Base-by-base conservation (phyloP, 495 filamentous ascomycete genomes). In the Neurospora sp. region DNA sequence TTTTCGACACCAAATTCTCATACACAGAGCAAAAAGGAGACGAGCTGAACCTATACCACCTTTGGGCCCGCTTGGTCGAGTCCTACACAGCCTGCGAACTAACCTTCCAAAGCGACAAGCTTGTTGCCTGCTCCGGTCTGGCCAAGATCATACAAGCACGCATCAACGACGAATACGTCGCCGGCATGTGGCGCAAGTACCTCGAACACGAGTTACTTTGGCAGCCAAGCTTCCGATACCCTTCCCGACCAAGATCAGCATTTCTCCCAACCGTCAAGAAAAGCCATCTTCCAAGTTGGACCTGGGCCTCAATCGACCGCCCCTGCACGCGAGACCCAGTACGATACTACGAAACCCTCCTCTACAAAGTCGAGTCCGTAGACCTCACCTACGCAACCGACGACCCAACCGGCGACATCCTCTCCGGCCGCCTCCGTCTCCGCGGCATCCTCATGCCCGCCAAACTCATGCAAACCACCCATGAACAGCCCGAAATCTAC, bases 131-230 rank as follows among this genome's bases (percentile, higher is more conserved):
- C 35, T 69, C 71, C 9, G 66, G 40, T 10, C 7, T 69, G 9
- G 71, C 66, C 31, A 73, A 69, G 5, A 38, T 38, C 3, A 48
- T 73, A 14, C n/a, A 16, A 16, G 35, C n/a, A 20, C 31, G 53
- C 20, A 66, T 73, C 1, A 14, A 69, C 31, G 71, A 73, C 41
- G 35, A 69, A 37, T 73, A 73, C 40, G 35, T 73, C 3, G 66
- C 61, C 31, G 53, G 70, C 37, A 74, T 71, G 72, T 73, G 71
- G 66, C 71, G 71, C 39, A 38, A 38, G 6, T 31, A 73, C 9
- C 71, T 69, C 16, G 71, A 73, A 39, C 20, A 22, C 61, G 61
- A 73, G 44, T 70, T 71, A 22, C 72, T 71, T 6, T 74, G 70
- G 46, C 16, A 16, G 0, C 48, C 40, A 9, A n/a, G 16, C 20